phyloP scores from a whole-genome alignment of 148 eudicot genomes.

The Selenicereus undatus region DNA sequence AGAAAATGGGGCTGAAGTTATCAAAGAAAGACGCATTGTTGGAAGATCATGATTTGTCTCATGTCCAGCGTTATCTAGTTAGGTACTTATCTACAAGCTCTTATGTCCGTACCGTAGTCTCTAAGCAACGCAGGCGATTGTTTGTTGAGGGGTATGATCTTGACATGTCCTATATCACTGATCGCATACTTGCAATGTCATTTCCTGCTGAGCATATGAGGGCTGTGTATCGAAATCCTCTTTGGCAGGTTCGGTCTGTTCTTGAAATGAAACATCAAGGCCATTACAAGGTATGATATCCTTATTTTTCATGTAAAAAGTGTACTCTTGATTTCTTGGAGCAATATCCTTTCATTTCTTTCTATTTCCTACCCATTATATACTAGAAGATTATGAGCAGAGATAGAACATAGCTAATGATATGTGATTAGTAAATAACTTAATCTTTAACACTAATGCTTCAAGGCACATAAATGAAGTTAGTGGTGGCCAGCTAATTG shows the following conservation, averaged over 20 bases:
- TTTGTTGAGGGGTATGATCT: conserved; percentile 65
- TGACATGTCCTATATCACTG: conserved; percentile 63
- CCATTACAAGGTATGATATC: conserved; percentile 41
- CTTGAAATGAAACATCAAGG: conserved; percentile 55
- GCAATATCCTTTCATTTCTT: not conserved
- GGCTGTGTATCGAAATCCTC: conserved; percentile 62
- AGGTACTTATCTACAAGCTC: conserved; percentile 39
- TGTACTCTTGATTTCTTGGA: not conserved
- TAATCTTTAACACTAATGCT: no score
- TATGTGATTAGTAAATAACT: no score
- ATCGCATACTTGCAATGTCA: conserved; percentile 61
- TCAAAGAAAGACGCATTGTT: conserved; percentile 32
- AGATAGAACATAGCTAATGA: not conserved
- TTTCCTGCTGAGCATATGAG: conserved; percentile 63
- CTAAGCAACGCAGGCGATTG: conserved; percentile 57
- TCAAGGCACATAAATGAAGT: no score
- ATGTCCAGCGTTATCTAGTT: conserved; percentile 31
- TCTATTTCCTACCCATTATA: not conserved
- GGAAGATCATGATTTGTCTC: conserved; percentile 2
- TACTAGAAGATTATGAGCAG: not conserved
- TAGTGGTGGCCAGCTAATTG: not conserved
- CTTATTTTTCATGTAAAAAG: not conserved
- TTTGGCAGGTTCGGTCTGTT: conserved; percentile 65
- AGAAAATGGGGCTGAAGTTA: conserved; percentile 44
- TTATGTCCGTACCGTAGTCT: conserved; percentile 52